Evolutionary conservation across 306 rosid species (phyloP).

Genomic region (Corylus americana): DNA sequence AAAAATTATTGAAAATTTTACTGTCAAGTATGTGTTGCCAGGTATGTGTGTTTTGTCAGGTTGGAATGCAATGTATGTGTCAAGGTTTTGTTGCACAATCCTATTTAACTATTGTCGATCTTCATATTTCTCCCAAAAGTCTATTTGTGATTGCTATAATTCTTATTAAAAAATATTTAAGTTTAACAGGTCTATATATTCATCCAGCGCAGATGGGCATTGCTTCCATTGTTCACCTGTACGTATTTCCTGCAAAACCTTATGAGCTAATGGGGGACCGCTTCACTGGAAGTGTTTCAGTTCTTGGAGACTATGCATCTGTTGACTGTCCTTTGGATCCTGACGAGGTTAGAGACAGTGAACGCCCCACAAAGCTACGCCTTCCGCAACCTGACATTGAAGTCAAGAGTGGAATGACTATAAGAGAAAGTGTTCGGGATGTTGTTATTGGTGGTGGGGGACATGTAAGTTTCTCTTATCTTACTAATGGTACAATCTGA

Average conservation of each 20-base stretch:
- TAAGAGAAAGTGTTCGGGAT: slow-evolving; percentile 92
- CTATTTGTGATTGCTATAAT: not conserved
- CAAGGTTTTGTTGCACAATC: not conserved
- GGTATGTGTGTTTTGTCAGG: not conserved
- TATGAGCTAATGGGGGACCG: slow-evolving; percentile 94
- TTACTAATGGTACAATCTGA: slow-evolving; percentile 1
- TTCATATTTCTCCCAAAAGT: not conserved
- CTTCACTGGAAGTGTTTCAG: slow-evolving; percentile 76
- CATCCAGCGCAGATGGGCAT: slow-evolving; percentile 92
- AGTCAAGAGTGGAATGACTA: slow-evolving; percentile 79
- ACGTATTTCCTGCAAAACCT: slow-evolving; percentile 95
- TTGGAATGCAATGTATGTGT: not conserved
- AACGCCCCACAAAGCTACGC: slow-evolving; percentile 95
- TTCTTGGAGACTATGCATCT: slow-evolving; percentile 93
- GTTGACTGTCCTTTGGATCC: slow-evolving; percentile 96
- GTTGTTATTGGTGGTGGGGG: slow-evolving; percentile 90
- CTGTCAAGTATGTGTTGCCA: not conserved
- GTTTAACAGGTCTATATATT: slow-evolving; percentile 59
- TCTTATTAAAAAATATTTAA: slow-evolving; percentile 14
- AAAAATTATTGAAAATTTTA: too few relatives aligned
- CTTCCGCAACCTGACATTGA: slow-evolving; percentile 79
- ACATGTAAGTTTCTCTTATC: slow-evolving; percentile 65
- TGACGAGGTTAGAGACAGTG: slow-evolving; percentile 96
- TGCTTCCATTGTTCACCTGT: slow-evolving; percentile 94
- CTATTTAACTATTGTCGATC: not conserved